Evolutionary conservation across 495 filamentous ascomycete genomes (phyloP), one percentile per base, ranked within the genome.

Genomic region (Aspergillus ellipticus): DNA sequence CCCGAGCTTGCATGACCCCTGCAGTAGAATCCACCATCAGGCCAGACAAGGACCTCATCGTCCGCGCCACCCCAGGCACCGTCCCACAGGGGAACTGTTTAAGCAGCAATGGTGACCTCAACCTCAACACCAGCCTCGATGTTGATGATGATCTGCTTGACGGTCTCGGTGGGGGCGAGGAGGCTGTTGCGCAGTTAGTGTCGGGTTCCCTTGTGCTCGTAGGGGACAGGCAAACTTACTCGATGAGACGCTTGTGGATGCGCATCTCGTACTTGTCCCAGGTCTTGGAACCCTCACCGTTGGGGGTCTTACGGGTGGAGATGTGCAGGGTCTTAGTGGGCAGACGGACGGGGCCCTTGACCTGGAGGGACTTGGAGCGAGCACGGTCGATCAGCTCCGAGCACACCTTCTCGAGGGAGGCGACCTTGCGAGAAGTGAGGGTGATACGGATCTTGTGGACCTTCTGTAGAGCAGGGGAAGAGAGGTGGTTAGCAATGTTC

Each of bases 121-220:
- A 98, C 94, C 85, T 98, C 94, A 73, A 98, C 94, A 83, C 94
- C 94, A 59, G 94, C 94, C 86, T 98, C 94, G 76, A 98, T 97
- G 83, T 98, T 98, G 82, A 97, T 92, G 76, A 98, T 98, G 84
- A 98, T 97, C 85, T 96, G 92, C 87, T 98, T 98, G 76, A 98
- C 94, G 57, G 96, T 90, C 84, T 98, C 94, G 66, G 94, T 98
- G 53, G 94, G 94, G 58, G 94, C 94, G 74, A 93, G 94, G 55
- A 97, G 81, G 80, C 90, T 93, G 63, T 42, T 16, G 11, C 0
- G 15, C 29, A 16, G 10, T 13, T 45, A 28, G 7, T 24, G 29
- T 6, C 24, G 19, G 15, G n/a, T 16, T 17, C 19, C 9, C 1
- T 3, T 20, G 13, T n/a, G 10, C 33, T 29, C 33, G 29, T 24